These are phyloP conservation scores for Phytophthora multivora DNA, from an alignment of 352 stramenopile genomes.

Conservation along the genomic window DNA sequence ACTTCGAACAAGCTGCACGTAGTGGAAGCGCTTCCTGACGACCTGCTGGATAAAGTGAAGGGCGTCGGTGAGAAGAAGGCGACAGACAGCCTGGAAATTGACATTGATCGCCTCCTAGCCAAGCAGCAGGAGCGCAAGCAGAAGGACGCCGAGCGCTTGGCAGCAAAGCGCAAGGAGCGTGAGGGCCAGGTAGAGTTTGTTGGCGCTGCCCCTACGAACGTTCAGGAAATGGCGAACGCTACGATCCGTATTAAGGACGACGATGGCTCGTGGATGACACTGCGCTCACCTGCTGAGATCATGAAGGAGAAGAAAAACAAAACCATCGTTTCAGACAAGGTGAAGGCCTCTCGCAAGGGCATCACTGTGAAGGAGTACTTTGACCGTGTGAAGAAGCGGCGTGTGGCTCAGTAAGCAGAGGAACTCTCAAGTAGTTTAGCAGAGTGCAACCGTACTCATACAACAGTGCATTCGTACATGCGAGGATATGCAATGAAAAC, in stretches of 20 bases:
- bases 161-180: slow-evolving; percentile 43
- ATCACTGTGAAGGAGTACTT: slow-evolving; percentile 90
- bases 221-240: slow-evolving; percentile 75
- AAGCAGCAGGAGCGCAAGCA: slow-evolving; percentile 74
- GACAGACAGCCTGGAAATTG: slow-evolving; percentile 56
- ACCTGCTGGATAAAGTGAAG: slow-evolving; percentile 62
- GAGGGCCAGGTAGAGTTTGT: slow-evolving; percentile 71
- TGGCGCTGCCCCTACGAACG: slow-evolving; percentile 54
- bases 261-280: slow-evolving; percentile 84
- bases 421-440: slow-evolving; percentile 17
- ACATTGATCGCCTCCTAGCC: slow-evolving; percentile 73
- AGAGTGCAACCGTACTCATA: slow-evolving; percentile 12
- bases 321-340: slow-evolving; percentile 60
- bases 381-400: slow-evolving; percentile 82
- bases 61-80: slow-evolving; percentile 39
- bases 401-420: slow-evolving; percentile 48
- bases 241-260: slow-evolving; percentile 86
- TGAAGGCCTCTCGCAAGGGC: slow-evolving; percentile 74
- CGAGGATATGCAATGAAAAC: slow-evolving; percentile 9
- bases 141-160: slow-evolving; percentile 56
- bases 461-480: neutral
- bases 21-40: slow-evolving; percentile 81
- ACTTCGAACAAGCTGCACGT: slow-evolving; percentile 87
- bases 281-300: slow-evolving; percentile 80
- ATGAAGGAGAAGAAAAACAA: slow-evolving; percentile 79